Evolutionary conservation across 2,329 filamentous ascomycete species (phyloP), one percentile per base, ranked within the genome.

Genomic region (Neonectria faginata): DNA sequence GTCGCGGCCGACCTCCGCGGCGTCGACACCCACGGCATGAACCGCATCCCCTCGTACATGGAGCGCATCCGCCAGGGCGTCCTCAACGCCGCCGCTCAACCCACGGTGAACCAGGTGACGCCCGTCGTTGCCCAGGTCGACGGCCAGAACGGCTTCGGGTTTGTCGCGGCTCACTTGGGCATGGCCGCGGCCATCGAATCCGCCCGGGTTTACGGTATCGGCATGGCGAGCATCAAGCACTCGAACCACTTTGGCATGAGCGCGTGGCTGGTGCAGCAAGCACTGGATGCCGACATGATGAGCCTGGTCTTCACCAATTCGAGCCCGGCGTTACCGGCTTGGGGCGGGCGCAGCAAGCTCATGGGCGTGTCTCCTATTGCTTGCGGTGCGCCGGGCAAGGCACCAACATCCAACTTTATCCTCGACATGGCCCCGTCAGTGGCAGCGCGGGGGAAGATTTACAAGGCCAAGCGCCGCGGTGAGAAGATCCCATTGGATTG

Each of bases 241-340:
- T 92, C 89, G 44, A 95, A 95, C 72, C 92, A 95, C 77, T 94
- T 92, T 72, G 92, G 92, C 58, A 96, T 96, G 92, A 86, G 86
- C 3, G 92, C 92, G 0, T 95, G 92, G 91, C 75, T 94, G 0
- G 91, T 94, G 11, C 90, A 92, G 76, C 89, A 93, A 77, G 92
- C 92, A 0, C 78, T 94, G 14, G 90, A 95, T 62, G 89, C 86
- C 1, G 83, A 84, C 41, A 89, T 92, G 86, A 89, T 92, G 86
- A 88, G 85, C 60, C 81, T 91, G 16, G 89, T 91, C 2, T 92
- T 92, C 67, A 92, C 89, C 20, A 92, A 92, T 73, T 90, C 88
- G 0, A 91, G 88, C 29, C 91, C 91, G 0, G 91, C 91, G 1
- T 79, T 94, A 60, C 91, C 92, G 1, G 88, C 86, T 0, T 93